These are phyloP conservation scores for Clonostachys solani DNA, from an alignment of 2,329 filamentous ascomycete species.

Conservation along the genomic window DNA sequence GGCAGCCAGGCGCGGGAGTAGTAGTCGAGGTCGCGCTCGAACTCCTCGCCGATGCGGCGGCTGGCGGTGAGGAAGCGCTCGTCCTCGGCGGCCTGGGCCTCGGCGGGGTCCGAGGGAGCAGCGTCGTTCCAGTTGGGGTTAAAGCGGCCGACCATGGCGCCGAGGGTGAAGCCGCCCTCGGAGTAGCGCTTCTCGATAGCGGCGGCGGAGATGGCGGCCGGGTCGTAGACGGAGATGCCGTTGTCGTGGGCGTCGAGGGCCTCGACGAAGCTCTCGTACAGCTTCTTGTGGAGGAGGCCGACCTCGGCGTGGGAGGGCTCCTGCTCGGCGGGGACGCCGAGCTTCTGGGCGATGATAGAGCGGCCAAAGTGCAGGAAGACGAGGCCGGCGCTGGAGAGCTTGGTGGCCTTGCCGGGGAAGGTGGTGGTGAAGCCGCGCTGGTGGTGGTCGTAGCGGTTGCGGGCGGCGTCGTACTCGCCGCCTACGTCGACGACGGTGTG, in stretches of 20 bases:
- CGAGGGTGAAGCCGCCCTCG: slow-evolving; percentile 77
- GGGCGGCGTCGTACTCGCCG: slow-evolving; percentile 77
- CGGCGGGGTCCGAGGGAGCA: slow-evolving; percentile 61
- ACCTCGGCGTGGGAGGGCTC: slow-evolving; percentile 43
- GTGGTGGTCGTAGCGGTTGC: slow-evolving; percentile 92
- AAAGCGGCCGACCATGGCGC: slow-evolving; percentile 74
- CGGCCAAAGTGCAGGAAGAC: slow-evolving; percentile 96
- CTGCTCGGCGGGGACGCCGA: slow-evolving; percentile 24
- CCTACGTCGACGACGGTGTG: slow-evolving; percentile 98
- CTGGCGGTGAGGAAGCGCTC: slow-evolving; percentile 71
- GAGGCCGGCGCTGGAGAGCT: slow-evolving; percentile 88
- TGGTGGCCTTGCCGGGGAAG: slow-evolving; percentile 80
- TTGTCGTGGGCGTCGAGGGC: slow-evolving; percentile 98
- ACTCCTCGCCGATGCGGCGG: slow-evolving; percentile 52
- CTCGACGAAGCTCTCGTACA: slow-evolving; percentile 93
- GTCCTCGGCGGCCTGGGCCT: slow-evolving; percentile 74
- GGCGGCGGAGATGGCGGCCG: slow-evolving; percentile 61
- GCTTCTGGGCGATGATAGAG: slow-evolving; percentile 64
- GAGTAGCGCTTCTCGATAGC: slow-evolving; percentile 80
- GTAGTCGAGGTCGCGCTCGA: slow-evolving; percentile 75
- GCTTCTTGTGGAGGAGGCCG: slow-evolving; percentile 74
- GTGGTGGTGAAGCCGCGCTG: slow-evolving; percentile 84
- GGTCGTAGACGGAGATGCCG: slow-evolving; percentile 80
- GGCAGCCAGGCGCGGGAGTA: slow-evolving; percentile 85
- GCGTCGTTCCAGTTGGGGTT: slow-evolving; percentile 80